Percentiles rank a stretch among this genome's conserved stretches.
These are phyloP conservation scores for Plantago coronopus DNA, from an alignment of 305 asterid species.

Conservation along the genomic window DNA sequence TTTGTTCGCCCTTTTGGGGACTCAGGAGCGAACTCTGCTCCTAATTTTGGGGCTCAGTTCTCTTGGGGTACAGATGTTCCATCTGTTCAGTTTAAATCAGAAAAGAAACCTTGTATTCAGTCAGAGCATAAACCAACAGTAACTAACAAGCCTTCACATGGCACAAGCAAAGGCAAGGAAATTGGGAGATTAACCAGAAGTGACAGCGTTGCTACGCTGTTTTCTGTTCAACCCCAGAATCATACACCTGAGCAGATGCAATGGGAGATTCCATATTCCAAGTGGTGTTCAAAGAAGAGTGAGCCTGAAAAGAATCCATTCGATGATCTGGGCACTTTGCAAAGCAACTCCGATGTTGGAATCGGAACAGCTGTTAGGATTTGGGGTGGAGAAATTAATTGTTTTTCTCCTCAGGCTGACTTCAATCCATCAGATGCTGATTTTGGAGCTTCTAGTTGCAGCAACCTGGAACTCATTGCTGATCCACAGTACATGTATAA, in stretches of 20 bases:
- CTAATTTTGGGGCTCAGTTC: conserved; percentile 24
- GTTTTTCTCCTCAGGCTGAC: conserved; percentile 36
- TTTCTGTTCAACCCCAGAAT: conserved; percentile 37
- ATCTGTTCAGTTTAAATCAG: conserved; percentile 40
- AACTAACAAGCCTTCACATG: conserved; percentile 21
- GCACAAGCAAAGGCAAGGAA: conserved; percentile 24
- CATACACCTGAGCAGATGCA: background rate
- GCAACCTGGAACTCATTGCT: conserved; percentile 34
- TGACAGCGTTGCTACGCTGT: conserved; percentile 31
- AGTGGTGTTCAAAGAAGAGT: conserved; percentile 35
- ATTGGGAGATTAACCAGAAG: conserved; percentile 28
- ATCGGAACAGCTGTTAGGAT: conserved; percentile 34
- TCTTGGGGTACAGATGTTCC: conserved; percentile 37
- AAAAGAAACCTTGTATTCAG: conserved; percentile 32
- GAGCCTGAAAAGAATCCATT: conserved; percentile 32
- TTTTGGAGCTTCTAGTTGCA: conserved; percentile 32
- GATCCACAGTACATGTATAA: conserved; percentile 50
- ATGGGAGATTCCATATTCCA: conserved; percentile 23
- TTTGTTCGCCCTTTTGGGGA: conserved; percentile 30
- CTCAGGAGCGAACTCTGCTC: conserved; percentile 36
- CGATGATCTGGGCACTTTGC: conserved; percentile 30
- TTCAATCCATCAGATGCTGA: conserved; percentile 27
- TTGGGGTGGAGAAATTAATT: conserved; percentile 41
- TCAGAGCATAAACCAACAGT: conserved; percentile 27
- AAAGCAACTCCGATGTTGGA: conserved; percentile 29